phyloP scores from a whole-genome alignment of 805 yeast species.

The Komagataella phaffii region DNA sequence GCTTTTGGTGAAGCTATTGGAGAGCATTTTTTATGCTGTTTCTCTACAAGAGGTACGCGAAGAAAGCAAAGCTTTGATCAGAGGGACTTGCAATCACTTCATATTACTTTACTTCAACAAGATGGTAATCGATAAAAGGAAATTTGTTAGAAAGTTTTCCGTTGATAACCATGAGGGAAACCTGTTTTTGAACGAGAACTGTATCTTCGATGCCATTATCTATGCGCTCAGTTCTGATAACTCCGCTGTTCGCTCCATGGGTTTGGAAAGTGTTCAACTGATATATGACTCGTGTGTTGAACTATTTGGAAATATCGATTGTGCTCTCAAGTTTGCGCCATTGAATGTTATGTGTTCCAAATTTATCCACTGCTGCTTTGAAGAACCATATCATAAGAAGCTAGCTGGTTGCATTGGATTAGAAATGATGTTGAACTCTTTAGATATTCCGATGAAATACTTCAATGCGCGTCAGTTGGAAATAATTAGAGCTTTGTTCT shows the following conservation, averaged over 20 bases:
- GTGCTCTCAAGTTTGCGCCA: slow-evolving; percentile 60
- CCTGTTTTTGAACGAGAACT: slow-evolving; percentile 52
- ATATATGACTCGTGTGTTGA: slow-evolving; percentile 48
- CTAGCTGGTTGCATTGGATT: slow-evolving; percentile 85
- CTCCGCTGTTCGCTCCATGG: slow-evolving; percentile 55
- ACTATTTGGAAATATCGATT: slow-evolving; percentile 55
- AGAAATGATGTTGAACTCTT: slow-evolving; percentile 53
- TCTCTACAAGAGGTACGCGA: slow-evolving; percentile 60
- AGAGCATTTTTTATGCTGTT: slow-evolving; percentile 61
- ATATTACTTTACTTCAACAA: slow-evolving; percentile 67
- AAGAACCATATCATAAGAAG: slow-evolving; percentile 74
- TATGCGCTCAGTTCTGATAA: slow-evolving; percentile 73
- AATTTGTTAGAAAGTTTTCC: slow-evolving; percentile 55
- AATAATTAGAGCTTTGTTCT: slow-evolving; percentile 73
- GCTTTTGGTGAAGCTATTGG: slow-evolving; percentile 48
- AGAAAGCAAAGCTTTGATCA: slow-evolving; percentile 50
- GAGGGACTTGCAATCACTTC: slow-evolving; percentile 65
- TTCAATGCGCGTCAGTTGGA: slow-evolving; percentile 72
- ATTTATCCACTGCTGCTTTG: slow-evolving; percentile 85
- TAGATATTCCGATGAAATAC: slow-evolving; percentile 58
- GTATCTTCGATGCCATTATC: slow-evolving; percentile 62
- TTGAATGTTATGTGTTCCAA: slow-evolving; percentile 66
- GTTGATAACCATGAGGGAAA: slow-evolving; percentile 73
- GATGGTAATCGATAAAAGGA: slow-evolving; percentile 54
- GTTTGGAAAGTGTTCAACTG: slow-evolving; percentile 48